phyloP scores from a whole-genome alignment of 1,284 basidiomycete species.

The Stygiomarasmius scandens region DNA sequence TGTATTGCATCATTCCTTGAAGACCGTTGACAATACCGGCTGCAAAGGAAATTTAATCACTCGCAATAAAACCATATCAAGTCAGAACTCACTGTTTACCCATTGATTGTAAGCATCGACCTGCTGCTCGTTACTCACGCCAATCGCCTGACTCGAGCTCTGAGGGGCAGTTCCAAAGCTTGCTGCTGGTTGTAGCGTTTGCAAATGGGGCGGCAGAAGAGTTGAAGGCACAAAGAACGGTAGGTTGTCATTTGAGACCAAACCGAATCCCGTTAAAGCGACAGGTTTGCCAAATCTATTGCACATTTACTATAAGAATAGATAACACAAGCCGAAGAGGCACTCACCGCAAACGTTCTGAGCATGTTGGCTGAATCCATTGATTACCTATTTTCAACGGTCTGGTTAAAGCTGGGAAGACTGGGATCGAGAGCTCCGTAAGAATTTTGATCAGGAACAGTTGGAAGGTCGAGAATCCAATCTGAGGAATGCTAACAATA shows the following conservation, averaged over 20 bases:
- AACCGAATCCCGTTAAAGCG: slow-evolving; percentile 57
- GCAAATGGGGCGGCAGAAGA: slow-evolving; percentile 44
- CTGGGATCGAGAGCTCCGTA: slow-evolving; percentile 50
- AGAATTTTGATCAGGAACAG: slow-evolving; percentile 65
- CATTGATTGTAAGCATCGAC: slow-evolving; percentile 55
- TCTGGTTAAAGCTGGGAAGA: slow-evolving; percentile 52
- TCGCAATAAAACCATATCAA: neutral
- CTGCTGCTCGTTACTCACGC: slow-evolving; percentile 53
- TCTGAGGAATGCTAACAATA: slow-evolving; percentile 56
- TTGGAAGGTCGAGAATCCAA: slow-evolving; percentile 62
- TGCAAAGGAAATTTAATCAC: slow-evolving; percentile 18
- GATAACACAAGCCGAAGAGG: slow-evolving; percentile 3
- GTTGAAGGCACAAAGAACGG: slow-evolving; percentile 62
- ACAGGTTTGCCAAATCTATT: slow-evolving; percentile 61
- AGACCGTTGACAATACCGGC: slow-evolving; percentile 48
- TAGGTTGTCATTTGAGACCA: slow-evolving; percentile 59
- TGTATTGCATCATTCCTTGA: slow-evolving; percentile 62
- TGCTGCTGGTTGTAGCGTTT: slow-evolving; percentile 5
- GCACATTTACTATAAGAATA: slow-evolving; percentile 1
- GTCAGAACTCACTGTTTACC: slow-evolving; percentile 44
- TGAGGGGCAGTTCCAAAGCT: neutral
- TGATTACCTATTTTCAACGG: slow-evolving; percentile 48
- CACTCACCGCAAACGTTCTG: no score
- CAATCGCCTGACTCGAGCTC: slow-evolving; percentile 33
- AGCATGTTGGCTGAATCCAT: no score